These are phyloP conservation scores for Salinomyces thailandicus DNA, from an alignment of 2,329 filamentous ascomycete species.

Conservation along the genomic window DNA sequence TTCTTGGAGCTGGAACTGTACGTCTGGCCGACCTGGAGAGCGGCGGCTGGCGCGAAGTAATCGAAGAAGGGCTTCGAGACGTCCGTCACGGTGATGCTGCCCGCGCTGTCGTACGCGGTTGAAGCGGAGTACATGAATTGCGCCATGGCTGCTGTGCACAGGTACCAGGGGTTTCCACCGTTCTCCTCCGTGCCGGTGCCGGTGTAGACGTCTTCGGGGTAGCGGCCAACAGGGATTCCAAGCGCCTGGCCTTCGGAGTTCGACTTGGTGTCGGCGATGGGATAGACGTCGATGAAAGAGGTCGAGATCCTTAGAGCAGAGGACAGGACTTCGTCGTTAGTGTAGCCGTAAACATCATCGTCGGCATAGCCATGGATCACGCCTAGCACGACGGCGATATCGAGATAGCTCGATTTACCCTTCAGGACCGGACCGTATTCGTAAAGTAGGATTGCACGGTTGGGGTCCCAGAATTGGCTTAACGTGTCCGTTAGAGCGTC, in stretches of 20 bases:
- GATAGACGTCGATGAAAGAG: slow-evolving; percentile 20
- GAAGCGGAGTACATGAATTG: slow-evolving; percentile 22
- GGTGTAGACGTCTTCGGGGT: slow-evolving; percentile 28
- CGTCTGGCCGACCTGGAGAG: slow-evolving; percentile 13
- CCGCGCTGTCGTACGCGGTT: slow-evolving; percentile 11
- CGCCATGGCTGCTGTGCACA: slow-evolving; percentile 24
- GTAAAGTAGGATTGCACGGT: slow-evolving; percentile 22
- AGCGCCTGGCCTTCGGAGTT: slow-evolving; percentile 18
- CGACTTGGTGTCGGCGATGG: slow-evolving; percentile 19
- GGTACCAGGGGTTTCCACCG: slow-evolving; percentile 28
- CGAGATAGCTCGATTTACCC: slow-evolving; percentile 25
- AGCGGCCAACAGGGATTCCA: slow-evolving; percentile 27
- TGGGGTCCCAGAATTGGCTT: slow-evolving; percentile 23
- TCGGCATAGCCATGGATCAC: slow-evolving; percentile 24
- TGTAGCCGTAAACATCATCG: slow-evolving; percentile 24
- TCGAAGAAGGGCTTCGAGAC: slow-evolving; percentile 24
- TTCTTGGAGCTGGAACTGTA: slow-evolving; percentile 15
- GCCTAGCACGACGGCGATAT: slow-evolving; percentile 24
- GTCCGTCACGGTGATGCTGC: slow-evolving; percentile 18
- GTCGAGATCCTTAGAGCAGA: slow-evolving; percentile 22
- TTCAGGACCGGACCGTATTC: slow-evolving; percentile 24
- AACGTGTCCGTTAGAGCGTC: slow-evolving; percentile 18
- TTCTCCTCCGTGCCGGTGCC: slow-evolving; percentile 20
- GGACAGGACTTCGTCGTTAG: slow-evolving; percentile 23
- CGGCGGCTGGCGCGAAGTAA: slow-evolving; percentile 23